phyloP scores from a whole-genome alignment of 108 stramenopile species.

The Chaetoceros muelleri region DNA sequence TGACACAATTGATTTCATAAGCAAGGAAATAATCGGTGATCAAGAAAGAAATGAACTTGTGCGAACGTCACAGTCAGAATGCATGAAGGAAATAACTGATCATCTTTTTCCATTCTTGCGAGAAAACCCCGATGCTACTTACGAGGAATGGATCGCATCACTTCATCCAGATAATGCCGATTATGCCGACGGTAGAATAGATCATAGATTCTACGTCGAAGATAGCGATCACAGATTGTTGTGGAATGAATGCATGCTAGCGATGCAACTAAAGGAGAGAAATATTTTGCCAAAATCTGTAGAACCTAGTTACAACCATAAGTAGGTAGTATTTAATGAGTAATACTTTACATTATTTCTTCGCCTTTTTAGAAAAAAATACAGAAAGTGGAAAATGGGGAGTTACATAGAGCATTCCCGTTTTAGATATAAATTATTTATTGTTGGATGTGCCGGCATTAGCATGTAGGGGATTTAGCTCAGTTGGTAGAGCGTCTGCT shows the following conservation, averaged over 20 bases:
- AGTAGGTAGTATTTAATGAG: too few relatives aligned
- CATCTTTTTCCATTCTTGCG: conserved; percentile 19
- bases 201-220: conserved; percentile 66
- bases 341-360: too few relatives aligned
- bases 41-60: neutral
- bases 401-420: too few relatives aligned
- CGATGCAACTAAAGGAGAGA: too few relatives aligned
- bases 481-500: too few relatives aligned
- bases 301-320: neutral
- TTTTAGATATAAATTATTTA: too few relatives aligned
- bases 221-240: conserved; percentile 58
- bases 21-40: neutral
- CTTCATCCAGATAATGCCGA: conserved; percentile 69
- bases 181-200: conserved; percentile 19
- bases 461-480: too few relatives aligned
- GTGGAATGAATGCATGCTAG: conserved; percentile 37
- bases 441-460: too few relatives aligned
- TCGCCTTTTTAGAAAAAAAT: too few relatives aligned
- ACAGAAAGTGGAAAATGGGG: too few relatives aligned
- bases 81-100: neutral
- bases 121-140: conserved; percentile 36
- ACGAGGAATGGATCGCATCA: conserved; percentile 64
- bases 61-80: neutral
- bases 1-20: neutral
- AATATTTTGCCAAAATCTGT: neutral